Percentiles rank a stretch among this genome's conserved stretches.
Conservation (phyloP, 306 rosid genomes). For the Myrica gale region DNA sequence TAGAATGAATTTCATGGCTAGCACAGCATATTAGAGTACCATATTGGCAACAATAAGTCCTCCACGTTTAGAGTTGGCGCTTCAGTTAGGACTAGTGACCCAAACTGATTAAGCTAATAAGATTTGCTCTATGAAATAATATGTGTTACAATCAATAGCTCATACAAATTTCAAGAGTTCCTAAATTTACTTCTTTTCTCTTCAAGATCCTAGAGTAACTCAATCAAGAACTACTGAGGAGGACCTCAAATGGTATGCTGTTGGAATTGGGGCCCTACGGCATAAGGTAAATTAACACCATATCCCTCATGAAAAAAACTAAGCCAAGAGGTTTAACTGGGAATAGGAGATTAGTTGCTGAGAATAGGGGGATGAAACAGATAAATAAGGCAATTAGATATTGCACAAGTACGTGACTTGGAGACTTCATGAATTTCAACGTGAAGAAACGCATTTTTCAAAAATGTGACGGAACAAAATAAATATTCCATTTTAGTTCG, state of each 20-base stretch:
- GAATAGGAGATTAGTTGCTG: conserved; percentile 14
- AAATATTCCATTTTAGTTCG: background rate
- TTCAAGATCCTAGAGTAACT: background rate
- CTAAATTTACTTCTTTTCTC: background rate
- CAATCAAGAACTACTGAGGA: background rate
- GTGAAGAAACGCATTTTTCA: background rate
- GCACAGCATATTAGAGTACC: background rate
- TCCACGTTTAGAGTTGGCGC: no score
- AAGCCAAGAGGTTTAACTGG: conserved; percentile 3
- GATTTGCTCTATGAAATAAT: no score
- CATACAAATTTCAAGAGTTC: background rate
- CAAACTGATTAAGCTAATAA: no score
- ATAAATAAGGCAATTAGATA: conserved; percentile 2
- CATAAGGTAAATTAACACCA: background rate
- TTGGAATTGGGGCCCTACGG: background rate
- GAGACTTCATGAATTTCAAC: background rate
- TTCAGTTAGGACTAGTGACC: no score
- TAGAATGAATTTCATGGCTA: background rate
- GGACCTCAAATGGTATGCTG: background rate
- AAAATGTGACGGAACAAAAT: background rate
- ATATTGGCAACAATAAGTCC: background rate
- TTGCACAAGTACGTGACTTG: background rate
- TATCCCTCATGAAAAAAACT: background rate
- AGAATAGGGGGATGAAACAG: background rate
- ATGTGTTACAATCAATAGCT: no score